Percentiles rank a stretch among this genome's conserved stretches.
Evolutionary conservation across 163 green algal species (phyloP).

Genomic region (Smithsoniella earleae): DNA sequence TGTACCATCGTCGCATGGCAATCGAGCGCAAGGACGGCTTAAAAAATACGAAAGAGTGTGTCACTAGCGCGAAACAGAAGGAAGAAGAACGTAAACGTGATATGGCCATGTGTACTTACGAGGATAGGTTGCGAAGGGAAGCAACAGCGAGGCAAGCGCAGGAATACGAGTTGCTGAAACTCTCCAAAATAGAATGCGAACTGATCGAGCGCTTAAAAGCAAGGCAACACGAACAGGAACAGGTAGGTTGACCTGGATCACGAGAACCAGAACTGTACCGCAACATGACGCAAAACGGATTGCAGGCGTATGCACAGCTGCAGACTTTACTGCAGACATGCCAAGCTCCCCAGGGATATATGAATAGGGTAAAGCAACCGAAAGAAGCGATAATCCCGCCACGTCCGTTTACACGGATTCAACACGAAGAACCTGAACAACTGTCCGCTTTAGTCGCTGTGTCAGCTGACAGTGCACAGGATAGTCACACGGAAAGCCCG

Average conservation of each 20-base stretch:
- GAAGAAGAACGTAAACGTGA: constrained; percentile 17
- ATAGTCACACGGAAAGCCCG: not conserved
- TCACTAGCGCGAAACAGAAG: not conserved
- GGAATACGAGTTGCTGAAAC: not conserved
- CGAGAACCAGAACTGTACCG: not conserved
- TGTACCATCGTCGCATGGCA: not conserved
- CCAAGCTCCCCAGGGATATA: not conserved
- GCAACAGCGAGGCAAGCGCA: not conserved
- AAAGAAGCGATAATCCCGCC: too few species aligned
- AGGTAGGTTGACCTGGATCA: constrained; percentile 25
- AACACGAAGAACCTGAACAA: too few species aligned
- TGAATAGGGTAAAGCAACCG: not conserved
- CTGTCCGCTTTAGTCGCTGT: too few species aligned
- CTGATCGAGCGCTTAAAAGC: constrained; percentile 15
- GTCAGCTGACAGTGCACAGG: not conserved
- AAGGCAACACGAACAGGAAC: constrained; percentile 13
- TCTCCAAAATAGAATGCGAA: not conserved
- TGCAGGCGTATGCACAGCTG: not conserved
- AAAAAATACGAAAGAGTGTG: not conserved
- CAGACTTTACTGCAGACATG: not conserved
- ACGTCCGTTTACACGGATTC: too few species aligned
- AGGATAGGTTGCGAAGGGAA: not conserved
- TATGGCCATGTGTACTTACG: constrained; percentile 14
- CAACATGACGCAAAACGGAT: not conserved
- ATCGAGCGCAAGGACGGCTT: constrained; percentile 9